phyloP scores from a whole-genome alignment of 2,329 filamentous ascomycete genomes.

The Ceratocystis cubensis region DNA sequence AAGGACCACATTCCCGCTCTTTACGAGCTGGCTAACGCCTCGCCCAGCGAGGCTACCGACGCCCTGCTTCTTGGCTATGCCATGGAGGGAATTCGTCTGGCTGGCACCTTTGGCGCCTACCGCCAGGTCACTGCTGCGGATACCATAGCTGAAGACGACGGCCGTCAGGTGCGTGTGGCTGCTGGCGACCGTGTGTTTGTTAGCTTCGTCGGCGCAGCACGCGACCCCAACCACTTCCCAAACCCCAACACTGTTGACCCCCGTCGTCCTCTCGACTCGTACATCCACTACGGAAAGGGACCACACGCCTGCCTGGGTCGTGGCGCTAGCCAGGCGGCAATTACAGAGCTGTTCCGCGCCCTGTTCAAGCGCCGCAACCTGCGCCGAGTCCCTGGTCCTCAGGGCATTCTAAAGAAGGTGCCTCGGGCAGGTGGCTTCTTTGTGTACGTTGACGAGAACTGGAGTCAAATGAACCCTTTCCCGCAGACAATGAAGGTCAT shows the following conservation, averaged over 20 bases:
- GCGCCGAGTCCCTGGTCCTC: conserved; percentile 46
- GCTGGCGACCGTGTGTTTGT: conserved; percentile 50
- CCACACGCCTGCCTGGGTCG: conserved; percentile 51
- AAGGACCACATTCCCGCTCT: conserved; percentile 46
- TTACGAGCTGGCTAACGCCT: conserved; percentile 43
- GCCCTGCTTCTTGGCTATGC: conserved; percentile 54
- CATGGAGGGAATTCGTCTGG: conserved; percentile 58
- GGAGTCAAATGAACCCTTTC: conserved; percentile 38
- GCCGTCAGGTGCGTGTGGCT: conserved; percentile 38
- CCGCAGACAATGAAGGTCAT: conserved; percentile 42
- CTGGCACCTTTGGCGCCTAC: conserved; percentile 49
- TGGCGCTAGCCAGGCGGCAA: conserved; percentile 46
- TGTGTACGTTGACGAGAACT: conserved; percentile 54
- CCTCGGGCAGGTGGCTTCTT: conserved; percentile 41
- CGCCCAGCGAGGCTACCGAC: conserved; percentile 46
- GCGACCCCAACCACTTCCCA: conserved; percentile 48
- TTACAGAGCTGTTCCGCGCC: conserved; percentile 56
- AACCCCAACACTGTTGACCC: conserved; percentile 49
- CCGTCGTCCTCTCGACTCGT: conserved; percentile 48
- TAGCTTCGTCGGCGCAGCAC: conserved; percentile 46
- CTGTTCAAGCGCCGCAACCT: conserved; percentile 50
- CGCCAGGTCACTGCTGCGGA: conserved; percentile 39
- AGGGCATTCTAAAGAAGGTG: conserved; percentile 57
- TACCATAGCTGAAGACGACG: conserved; percentile 36
- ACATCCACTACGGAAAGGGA: conserved; percentile 52